A percentile compares a stretch with the other conserved stretches of the same genome.
These are phyloP conservation scores for Fraxinus anomala DNA, from an alignment of 257 asterid genomes.

Conservation along the genomic window DNA sequence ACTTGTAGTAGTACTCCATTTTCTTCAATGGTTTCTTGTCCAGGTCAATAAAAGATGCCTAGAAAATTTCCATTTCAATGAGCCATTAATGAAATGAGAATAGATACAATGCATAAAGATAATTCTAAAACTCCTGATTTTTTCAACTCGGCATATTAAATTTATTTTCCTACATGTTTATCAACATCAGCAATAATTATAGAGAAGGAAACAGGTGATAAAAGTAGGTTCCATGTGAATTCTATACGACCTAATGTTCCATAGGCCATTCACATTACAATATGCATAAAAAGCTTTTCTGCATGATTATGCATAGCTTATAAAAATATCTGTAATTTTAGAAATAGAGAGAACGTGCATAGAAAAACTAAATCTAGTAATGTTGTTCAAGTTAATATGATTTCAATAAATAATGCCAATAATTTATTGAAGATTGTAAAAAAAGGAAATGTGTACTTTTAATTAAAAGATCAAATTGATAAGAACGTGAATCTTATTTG, in stretches of 20 bases:
- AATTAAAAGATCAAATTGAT: slow-evolving; percentile 4
- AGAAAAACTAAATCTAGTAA: not conserved
- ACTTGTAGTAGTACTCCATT: slow-evolving; percentile 77
- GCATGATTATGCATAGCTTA: slow-evolving; percentile 9
- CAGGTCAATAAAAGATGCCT: slow-evolving; percentile 90
- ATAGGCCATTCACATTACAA: not conserved
- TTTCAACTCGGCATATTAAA: not conserved
- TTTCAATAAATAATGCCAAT: slow-evolving; percentile 1
- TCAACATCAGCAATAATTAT: not conserved
- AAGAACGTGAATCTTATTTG: not conserved
- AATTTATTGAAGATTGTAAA: not conserved
- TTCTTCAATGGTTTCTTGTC: slow-evolving; percentile 87
- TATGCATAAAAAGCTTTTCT: not conserved
- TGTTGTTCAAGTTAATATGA: slow-evolving; percentile 1
- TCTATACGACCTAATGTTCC: not conserved
- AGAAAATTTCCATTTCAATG: slow-evolving; percentile 21
- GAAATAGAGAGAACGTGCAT: not conserved
- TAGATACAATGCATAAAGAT: slow-evolving; percentile 9
- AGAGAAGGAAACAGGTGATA: slow-evolving; percentile 16
- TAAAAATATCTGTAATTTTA: not conserved
- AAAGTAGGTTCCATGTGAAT: slow-evolving; percentile 1
- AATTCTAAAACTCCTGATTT: slow-evolving; percentile 1
- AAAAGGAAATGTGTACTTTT: slow-evolving; percentile 15
- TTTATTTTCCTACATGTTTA: slow-evolving; percentile 15
- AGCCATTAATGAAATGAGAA: slow-evolving; percentile 23